phyloP scores from a whole-genome alignment of 345 rosid species.

The Noccaea caerulescens region DNA sequence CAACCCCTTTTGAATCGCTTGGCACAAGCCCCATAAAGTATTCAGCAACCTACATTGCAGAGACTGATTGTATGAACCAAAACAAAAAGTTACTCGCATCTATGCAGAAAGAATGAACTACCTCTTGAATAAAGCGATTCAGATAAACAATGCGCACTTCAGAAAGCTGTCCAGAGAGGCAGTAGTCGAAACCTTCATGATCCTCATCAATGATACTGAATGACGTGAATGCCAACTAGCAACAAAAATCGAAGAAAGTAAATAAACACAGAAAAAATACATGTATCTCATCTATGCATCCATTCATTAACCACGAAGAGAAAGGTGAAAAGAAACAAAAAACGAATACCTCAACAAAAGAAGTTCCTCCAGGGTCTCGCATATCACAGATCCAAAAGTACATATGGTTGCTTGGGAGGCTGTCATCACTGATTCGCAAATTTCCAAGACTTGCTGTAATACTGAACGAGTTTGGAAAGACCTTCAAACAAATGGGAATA shows the following conservation, averaged over 20 bases:
- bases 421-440: slow-evolving; percentile 90
- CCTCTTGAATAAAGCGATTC: slow-evolving; percentile 99
- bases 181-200: slow-evolving; percentile 83
- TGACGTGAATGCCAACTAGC: slow-evolving; percentile 80
- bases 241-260: slow-evolving; percentile 15
- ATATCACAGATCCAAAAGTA: slow-evolving; percentile 98
- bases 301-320: slow-evolving; percentile 1
- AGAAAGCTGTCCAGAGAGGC: slow-evolving; percentile 89
- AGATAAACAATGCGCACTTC: slow-evolving; percentile 95
- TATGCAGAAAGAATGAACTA: slow-evolving; percentile 43
- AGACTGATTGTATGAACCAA: slow-evolving; percentile 44
- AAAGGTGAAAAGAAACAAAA: slow-evolving; percentile 21
- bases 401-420: slow-evolving; percentile 80
- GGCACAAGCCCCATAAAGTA: slow-evolving; percentile 96
- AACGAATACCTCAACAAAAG: slow-evolving; percentile 83
- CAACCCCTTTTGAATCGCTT: slow-evolving; percentile 60
- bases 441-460: slow-evolving; percentile 91
- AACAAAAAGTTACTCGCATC: slow-evolving; percentile 26
- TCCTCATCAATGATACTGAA: slow-evolving; percentile 85
- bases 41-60: slow-evolving; percentile 62
- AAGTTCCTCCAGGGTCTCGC: slow-evolving; percentile 97
- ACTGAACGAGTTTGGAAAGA: slow-evolving; percentile 95
- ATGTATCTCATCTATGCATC: background rate
- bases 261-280: slow-evolving; percentile 13
- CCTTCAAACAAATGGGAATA: slow-evolving; percentile 52